These are phyloP conservation scores for Gardenia jasminoides DNA, from an alignment of 257 asterid species.

Conservation along the genomic window DNA sequence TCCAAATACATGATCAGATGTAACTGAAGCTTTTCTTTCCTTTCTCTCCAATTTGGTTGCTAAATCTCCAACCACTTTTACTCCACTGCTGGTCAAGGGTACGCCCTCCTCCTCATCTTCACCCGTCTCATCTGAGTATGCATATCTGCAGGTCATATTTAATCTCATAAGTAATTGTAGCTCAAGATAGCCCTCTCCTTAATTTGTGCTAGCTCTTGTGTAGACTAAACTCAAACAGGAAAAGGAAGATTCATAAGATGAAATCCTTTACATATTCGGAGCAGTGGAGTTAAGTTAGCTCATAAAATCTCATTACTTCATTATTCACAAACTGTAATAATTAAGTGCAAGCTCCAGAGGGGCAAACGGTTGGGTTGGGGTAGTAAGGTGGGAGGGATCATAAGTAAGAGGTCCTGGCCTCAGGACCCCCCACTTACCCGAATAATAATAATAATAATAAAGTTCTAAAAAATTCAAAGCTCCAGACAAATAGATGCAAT, in stretches of 20 bases:
- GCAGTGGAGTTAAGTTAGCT: not conserved
- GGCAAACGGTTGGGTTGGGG: too few relatives aligned
- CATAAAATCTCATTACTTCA: not conserved
- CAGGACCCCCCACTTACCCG: too few relatives aligned
- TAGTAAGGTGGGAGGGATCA: too few relatives aligned
- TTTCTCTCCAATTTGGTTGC: constrained; percentile 52
- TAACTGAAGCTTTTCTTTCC: constrained; percentile 42
- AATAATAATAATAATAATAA: too few relatives aligned
- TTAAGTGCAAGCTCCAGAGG: not conserved
- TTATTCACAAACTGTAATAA: not conserved
- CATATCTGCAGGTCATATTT: constrained; percentile 50
- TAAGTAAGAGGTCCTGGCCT: too few relatives aligned
- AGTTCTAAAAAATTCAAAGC: too few relatives aligned
- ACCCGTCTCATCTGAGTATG: constrained; percentile 69
- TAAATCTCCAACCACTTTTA: constrained; percentile 65
- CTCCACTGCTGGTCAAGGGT: constrained; percentile 64
- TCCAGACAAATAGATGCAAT: not conserved
- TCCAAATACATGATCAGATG: constrained; percentile 67
- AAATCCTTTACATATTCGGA: not conserved
- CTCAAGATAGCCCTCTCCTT: not conserved
- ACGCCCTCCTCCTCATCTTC: constrained; percentile 91
- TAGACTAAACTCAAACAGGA: not conserved
- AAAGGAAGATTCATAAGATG: not conserved
- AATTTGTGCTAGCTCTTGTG: not conserved
- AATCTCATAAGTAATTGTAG: not conserved